Percentiles rank a stretch among this genome's conserved stretches.
phyloP scores from a whole-genome alignment of 1,284 basidiomycete genomes.

The Macrocystidia cucumis region DNA sequence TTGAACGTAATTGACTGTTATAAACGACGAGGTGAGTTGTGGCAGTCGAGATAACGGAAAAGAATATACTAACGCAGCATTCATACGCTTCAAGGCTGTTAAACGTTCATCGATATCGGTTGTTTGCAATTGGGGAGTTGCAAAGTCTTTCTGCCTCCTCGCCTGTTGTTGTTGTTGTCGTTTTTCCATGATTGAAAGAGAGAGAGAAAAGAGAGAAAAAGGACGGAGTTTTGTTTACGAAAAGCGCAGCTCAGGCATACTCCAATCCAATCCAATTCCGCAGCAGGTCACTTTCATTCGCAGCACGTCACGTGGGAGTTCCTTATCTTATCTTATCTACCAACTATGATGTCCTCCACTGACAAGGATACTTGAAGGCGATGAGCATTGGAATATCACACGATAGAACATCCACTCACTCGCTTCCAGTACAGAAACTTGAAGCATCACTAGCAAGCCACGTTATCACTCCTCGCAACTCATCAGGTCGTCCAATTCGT shows the following conservation, averaged over 20 bases:
- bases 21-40: too few species aligned
- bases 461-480: conserved; percentile 68
- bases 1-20: conserved; percentile 20
- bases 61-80: conserved; percentile 43
- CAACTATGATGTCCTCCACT: conserved; percentile 67
- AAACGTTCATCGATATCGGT: conserved; percentile 65
- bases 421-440: conserved; percentile 70
- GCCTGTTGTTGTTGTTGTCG: too few species aligned
- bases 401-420: conserved; percentile 37
- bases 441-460: conserved; percentile 81
- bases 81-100: conserved; percentile 55
- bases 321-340: conserved; percentile 25
- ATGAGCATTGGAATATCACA: conserved; percentile 4
- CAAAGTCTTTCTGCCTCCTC: too few species aligned
- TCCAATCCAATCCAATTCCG: conserved; percentile 10
- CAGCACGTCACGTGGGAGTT: conserved; percentile 1
- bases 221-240: too few species aligned
- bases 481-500: conserved; percentile 68
- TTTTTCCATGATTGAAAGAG: conserved; percentile 11
- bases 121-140: too few species aligned
- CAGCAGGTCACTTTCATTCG: conserved; percentile 8
- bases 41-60: conserved; percentile 7
- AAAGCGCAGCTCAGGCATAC: too few species aligned
- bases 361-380: conserved; percentile 49
- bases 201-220: too few species aligned